Percentiles rank a stretch among this genome's conserved stretches.
These are phyloP conservation scores for Populus hybrid DNA, from an alignment of 441 rosid genomes.

Conservation along the genomic window DNA sequence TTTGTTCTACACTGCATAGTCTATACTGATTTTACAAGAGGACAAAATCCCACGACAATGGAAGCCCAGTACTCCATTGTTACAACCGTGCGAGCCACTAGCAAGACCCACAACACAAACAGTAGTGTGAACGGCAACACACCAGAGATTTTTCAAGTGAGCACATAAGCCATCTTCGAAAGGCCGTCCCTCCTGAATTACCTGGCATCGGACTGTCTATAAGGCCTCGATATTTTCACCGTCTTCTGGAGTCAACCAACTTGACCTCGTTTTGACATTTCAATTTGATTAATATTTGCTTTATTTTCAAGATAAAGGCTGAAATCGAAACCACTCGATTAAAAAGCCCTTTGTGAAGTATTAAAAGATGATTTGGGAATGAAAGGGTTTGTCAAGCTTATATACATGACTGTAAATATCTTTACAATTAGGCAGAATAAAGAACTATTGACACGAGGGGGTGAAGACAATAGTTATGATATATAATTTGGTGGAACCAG, in stretches of 20 bases:
- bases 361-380: not conserved
- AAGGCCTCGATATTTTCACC: not conserved
- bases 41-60: not conserved
- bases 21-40: not conserved
- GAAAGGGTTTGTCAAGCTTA: constrained; percentile 5
- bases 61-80: not conserved
- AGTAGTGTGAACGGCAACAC: not conserved
- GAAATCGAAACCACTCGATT: not conserved
- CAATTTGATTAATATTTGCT: too few species aligned
- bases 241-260: not conserved
- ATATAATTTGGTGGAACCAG: not conserved
- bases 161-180: too few species aligned
- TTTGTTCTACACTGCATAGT: not conserved
- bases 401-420: constrained; percentile 26
- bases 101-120: not conserved
- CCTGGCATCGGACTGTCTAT: too few species aligned
- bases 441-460: constrained; percentile 10
- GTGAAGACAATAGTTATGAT: not conserved
- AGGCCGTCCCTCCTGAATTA: too few species aligned
- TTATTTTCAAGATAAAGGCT: not conserved
- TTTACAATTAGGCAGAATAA: constrained; percentile 7
- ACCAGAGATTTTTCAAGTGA: not conserved
- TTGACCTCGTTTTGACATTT: not conserved
- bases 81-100: not conserved
- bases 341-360: not conserved